These are phyloP conservation scores for Thermothelomyces thermophilus DNA, from an alignment of 2,329 filamentous ascomycete genomes.

Conservation along the genomic window DNA sequence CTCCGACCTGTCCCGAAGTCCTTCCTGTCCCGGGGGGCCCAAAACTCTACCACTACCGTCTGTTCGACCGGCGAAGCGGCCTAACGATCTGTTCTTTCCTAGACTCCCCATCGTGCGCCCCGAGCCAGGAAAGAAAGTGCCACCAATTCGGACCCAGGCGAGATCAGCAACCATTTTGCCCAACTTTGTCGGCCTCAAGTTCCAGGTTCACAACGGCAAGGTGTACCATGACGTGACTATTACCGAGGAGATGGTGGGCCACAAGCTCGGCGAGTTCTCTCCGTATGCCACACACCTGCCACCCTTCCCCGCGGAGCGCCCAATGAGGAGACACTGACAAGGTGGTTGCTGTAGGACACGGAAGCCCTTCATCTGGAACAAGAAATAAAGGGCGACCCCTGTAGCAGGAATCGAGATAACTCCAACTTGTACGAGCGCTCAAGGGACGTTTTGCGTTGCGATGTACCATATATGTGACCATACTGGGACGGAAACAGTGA, in stretches of 20 bases:
- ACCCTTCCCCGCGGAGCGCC: background rate
- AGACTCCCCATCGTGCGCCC: slow-evolving; percentile 59
- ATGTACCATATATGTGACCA: slow-evolving; percentile 14
- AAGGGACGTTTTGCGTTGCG: background rate
- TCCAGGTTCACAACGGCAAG: slow-evolving; percentile 90
- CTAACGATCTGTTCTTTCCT: slow-evolving; percentile 9
- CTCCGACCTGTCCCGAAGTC: background rate
- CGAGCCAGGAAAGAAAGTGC: slow-evolving; percentile 54
- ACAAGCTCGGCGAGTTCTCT: slow-evolving; percentile 90
- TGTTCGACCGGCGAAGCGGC: slow-evolving; percentile 1
- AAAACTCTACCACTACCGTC: background rate
- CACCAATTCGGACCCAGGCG: slow-evolving; percentile 78
- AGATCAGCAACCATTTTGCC: slow-evolving; percentile 84
- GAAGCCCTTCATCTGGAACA: slow-evolving; percentile 51
- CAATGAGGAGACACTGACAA: slow-evolving; percentile 5
- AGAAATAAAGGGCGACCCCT: slow-evolving; percentile 19
- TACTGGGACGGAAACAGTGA: background rate
- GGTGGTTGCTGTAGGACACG: slow-evolving; percentile 39
- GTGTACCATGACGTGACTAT: slow-evolving; percentile 74
- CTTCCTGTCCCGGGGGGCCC: background rate
- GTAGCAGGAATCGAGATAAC: background rate
- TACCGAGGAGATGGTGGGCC: slow-evolving; percentile 93
- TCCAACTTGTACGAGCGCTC: background rate
- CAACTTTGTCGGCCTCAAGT: slow-evolving; percentile 83
- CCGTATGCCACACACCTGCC: slow-evolving; percentile 51